Base-by-base conservation (phyloP, 2,329 filamentous ascomycete genomes). In the Rhinocladiella mackenziei region DNA sequence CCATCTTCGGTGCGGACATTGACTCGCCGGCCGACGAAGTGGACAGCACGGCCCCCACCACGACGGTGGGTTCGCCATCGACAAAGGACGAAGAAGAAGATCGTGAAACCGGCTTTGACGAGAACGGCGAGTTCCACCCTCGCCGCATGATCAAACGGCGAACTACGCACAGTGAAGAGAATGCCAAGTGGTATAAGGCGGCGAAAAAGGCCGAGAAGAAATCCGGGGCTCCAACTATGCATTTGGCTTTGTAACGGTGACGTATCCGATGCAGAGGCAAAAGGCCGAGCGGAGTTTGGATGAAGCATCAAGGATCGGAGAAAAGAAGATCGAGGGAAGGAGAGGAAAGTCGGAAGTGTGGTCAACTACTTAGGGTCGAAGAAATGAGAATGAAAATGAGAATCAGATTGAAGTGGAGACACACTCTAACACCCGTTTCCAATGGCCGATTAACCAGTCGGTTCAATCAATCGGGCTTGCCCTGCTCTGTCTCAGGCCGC, bases 161-260 rank as follows among this genome's bases (percentile, higher is more conserved):
- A 9, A 55, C 52, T 6, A 48, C 53, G 2, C 49, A 57, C 31
- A 42, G 46, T 14, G 51, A 56, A 14, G 53, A 53, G 30, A 57
- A 57, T 42, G 45, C 46, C 25, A 57, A 55, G 30, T 57, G 55
- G 55, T 54, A 56, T 45, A 57, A 57, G 48, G 55, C 53, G n/a
- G 55, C 55, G n/a, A 57, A 55, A 47, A 56, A 56, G 48, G 55
- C 53, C 10, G 55, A 54, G 51, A 57, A 57, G 44, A 49, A 53
- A 38, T 25, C 25, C 9, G 55, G 55, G 3, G 53, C 50, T n/a
- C 52, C 55, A 31, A 38, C 31, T 26, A 42, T 57, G 39, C 55
- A 57, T 44, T 30, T 57, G 22, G 55, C 55, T 11, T 45, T 53
- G 39, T 54, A 43, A 38, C n/a, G n/a, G n/a, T n/a, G n/a, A n/a